Conservation (phyloP, 139 green algal species). For the Chlamydomonas eustigma region DNA sequence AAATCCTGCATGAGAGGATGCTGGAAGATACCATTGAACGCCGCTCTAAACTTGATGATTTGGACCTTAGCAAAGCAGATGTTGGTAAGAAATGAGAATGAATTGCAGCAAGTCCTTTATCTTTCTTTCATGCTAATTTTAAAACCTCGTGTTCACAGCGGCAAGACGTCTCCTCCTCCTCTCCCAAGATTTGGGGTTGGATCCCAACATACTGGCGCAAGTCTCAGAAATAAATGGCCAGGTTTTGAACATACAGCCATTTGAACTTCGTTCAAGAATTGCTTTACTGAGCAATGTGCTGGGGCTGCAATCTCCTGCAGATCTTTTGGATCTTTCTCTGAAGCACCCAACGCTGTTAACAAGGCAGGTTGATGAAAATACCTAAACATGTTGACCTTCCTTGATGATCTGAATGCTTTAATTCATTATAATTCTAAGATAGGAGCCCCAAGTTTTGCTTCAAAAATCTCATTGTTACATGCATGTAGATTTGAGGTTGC, state of each 20-base stretch:
- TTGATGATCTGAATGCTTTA: not conserved
- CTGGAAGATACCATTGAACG: not conserved
- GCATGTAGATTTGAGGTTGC: not conserved
- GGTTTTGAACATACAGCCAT: conserved; percentile 19
- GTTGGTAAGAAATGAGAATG: not conserved
- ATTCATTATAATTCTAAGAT: not conserved
- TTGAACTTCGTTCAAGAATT: conserved; percentile 17
- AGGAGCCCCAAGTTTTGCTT: not conserved
- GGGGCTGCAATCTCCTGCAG: not conserved
- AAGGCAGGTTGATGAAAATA: not conserved
- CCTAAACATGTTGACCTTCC: not conserved
- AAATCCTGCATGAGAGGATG: not conserved
- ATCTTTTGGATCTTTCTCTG: conserved; percentile 3
- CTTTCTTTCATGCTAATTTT: not conserved
- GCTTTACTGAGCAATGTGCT: conserved; percentile 14
- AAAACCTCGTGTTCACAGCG: not conserved
- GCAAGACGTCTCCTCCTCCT: not conserved
- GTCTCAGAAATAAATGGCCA: conserved; percentile 8
- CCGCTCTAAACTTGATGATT: not conserved
- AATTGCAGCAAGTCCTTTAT: not conserved
- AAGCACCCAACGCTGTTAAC: not conserved
- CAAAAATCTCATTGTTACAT: not conserved
- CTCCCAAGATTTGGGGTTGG: conserved; percentile 3
- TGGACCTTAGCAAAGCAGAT: not conserved
- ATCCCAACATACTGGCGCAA: conserved; percentile 1